phyloP scores from a whole-genome alignment of 306 rosid species.

The Boehmeria nivea region DNA sequence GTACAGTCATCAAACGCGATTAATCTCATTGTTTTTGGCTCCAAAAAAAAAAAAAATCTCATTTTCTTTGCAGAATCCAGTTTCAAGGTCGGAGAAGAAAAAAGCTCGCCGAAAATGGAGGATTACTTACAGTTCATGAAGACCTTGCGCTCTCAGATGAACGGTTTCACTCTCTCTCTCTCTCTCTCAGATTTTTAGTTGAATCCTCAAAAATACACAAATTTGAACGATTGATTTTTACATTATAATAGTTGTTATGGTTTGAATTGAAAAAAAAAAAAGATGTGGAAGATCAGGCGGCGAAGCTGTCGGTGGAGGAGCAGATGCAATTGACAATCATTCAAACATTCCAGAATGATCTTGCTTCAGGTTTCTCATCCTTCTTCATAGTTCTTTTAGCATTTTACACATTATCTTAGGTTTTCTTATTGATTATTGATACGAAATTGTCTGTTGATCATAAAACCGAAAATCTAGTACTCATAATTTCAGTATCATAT shows the following conservation, averaged over 20 bases:
- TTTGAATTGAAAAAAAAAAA: constrained; percentile 2
- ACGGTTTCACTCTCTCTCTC: constrained; percentile 42
- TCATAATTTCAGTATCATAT: no score
- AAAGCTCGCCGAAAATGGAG: constrained; percentile 42
- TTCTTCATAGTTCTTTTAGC: background rate
- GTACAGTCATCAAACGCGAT: no score
- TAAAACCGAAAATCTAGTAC: no score
- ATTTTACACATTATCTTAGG: no score
- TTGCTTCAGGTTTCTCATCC: constrained; percentile 40
- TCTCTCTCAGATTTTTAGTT: background rate
- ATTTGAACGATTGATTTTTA: no score
- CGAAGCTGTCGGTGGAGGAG: constrained; percentile 76
- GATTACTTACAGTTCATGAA: constrained; percentile 77
- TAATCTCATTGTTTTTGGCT: no score
- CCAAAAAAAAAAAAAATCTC: no score
- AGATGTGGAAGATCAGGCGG: constrained; percentile 86
- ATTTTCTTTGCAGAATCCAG: no score
- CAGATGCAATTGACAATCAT: constrained; percentile 55
- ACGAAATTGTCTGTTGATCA: no score
- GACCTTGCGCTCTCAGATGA: constrained; percentile 80
- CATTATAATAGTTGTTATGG: background rate
- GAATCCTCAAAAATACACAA: background rate
- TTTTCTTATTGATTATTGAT: no score
- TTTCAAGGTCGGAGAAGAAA: no score
- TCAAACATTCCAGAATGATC: constrained; percentile 57